Conservation (phyloP, 164 flowering plant genomes). For the Piper betle region DNA sequence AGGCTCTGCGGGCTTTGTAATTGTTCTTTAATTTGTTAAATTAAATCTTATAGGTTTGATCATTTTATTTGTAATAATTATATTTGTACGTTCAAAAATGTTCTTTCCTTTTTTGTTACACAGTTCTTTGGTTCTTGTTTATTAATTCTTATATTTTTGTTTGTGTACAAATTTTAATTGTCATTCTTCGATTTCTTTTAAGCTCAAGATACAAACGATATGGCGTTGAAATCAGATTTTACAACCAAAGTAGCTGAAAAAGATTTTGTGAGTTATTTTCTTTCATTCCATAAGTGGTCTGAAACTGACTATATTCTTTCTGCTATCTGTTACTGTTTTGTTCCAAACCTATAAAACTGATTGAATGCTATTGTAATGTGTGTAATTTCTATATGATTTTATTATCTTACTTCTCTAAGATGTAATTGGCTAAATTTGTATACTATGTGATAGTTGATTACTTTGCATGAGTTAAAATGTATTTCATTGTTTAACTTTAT, state of each 20-base stretch:
- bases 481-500: no score
- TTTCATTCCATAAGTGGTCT: background rate
- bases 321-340: background rate
- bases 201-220: background rate
- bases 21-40: no score
- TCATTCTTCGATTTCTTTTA: no score
- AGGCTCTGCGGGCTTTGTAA: no score
- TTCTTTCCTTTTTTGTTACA: no score
- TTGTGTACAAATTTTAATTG: no score
- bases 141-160: no score
- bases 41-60: no score
- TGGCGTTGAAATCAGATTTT: background rate
- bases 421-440: background rate
- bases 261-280: background rate
- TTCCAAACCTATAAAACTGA: background rate
- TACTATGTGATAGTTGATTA: background rate
- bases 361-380: background rate
- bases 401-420: background rate
- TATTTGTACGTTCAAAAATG: no score
- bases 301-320: background rate
- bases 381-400: background rate
- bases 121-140: no score
- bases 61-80: no score
- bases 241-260: background rate
- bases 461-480: no score